These are phyloP conservation scores for Albophoma yamanashiensis DNA, from an alignment of 2,329 filamentous ascomycete genomes.

Conservation along the genomic window DNA sequence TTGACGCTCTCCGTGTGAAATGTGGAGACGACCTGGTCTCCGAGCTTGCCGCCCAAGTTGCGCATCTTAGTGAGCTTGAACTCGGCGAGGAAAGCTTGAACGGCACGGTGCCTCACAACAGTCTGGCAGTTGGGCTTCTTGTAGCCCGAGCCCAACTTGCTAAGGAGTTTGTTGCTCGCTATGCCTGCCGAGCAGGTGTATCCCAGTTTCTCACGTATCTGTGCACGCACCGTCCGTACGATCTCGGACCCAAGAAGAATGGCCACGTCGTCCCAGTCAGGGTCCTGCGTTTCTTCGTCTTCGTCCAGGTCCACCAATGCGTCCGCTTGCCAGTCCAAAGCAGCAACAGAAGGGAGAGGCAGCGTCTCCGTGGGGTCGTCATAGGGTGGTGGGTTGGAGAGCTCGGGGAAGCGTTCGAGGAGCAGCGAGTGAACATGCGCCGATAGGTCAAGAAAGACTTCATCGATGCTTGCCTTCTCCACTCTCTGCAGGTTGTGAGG, in stretches of 20 bases:
- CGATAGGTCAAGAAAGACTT: slow-evolving; percentile 89
- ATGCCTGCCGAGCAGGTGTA: slow-evolving; percentile 92
- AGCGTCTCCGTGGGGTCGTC: slow-evolving; percentile 62
- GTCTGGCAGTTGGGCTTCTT: slow-evolving; percentile 95
- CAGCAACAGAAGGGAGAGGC: slow-evolving; percentile 57
- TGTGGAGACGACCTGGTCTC: slow-evolving; percentile 69
- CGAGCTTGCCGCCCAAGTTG: slow-evolving; percentile 89
- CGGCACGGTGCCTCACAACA: slow-evolving; percentile 77
- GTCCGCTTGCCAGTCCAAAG: slow-evolving; percentile 74
- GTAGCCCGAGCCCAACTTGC: slow-evolving; percentile 82
- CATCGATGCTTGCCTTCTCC: slow-evolving; percentile 92
- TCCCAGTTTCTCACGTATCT: slow-evolving; percentile 57
- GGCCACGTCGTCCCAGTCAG: slow-evolving; percentile 93
- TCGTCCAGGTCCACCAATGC: slow-evolving; percentile 70
- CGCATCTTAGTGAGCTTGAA: slow-evolving; percentile 95
- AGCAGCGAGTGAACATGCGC: slow-evolving; percentile 70
- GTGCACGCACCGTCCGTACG: slow-evolving; percentile 60
- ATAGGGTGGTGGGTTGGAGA: slow-evolving; percentile 54
- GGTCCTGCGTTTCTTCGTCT: slow-evolving; percentile 62
- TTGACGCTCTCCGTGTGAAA: slow-evolving; percentile 74
- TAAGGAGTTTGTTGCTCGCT: slow-evolving; percentile 86
- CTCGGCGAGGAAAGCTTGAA: slow-evolving; percentile 64
- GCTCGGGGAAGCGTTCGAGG: slow-evolving; percentile 64
- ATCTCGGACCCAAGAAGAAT: slow-evolving; percentile 85
- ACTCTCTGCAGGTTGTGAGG: slow-evolving; percentile 58